These are phyloP conservation scores for Penicillium lagena DNA, from an alignment of 495 filamentous ascomycete species.

Conservation along the genomic window DNA sequence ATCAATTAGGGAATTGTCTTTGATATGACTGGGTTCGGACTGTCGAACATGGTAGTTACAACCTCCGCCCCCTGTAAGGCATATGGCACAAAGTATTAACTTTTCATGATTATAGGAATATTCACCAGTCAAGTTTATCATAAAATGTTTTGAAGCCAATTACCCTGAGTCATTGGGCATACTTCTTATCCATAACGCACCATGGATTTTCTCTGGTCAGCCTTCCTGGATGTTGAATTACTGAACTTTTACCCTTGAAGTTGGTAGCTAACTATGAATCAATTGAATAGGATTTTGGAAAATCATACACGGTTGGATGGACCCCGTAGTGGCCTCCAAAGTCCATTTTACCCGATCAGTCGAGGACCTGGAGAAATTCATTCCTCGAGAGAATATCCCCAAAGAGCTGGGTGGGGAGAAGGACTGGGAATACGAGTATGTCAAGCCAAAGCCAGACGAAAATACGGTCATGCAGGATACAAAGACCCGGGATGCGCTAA, in stretches of 20 bases:
- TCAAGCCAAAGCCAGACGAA: slow-evolving; percentile 67
- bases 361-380: slow-evolving; percentile 70
- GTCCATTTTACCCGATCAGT: slow-evolving; percentile 83
- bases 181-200: slow-evolving; percentile 87
- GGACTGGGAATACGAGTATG: slow-evolving; percentile 72
- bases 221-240: too few species aligned
- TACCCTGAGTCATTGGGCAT: slow-evolving; percentile 86
- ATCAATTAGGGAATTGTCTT: slow-evolving; percentile 65
- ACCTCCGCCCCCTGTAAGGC: background rate
- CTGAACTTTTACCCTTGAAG: too few species aligned
- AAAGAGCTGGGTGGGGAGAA: slow-evolving; percentile 77
- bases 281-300: slow-evolving; percentile 59
- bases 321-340: slow-evolving; percentile 89
- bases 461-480: slow-evolving; percentile 64
- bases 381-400: slow-evolving; percentile 60
- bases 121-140: slow-evolving; percentile 91
- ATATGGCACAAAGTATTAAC: too few species aligned
- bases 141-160: slow-evolving; percentile 95
- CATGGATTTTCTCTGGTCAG: slow-evolving; percentile 89
- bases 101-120: slow-evolving; percentile 59
- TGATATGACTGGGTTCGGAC: slow-evolving; percentile 85
- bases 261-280: too few species aligned
- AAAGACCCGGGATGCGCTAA: slow-evolving; percentile 50
- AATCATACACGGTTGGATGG: slow-evolving; percentile 89
- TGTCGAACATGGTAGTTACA: slow-evolving; percentile 79